Conservation (phyloP, 2,329 filamentous ascomycete species). For the Blastomyces parvus region DNA sequence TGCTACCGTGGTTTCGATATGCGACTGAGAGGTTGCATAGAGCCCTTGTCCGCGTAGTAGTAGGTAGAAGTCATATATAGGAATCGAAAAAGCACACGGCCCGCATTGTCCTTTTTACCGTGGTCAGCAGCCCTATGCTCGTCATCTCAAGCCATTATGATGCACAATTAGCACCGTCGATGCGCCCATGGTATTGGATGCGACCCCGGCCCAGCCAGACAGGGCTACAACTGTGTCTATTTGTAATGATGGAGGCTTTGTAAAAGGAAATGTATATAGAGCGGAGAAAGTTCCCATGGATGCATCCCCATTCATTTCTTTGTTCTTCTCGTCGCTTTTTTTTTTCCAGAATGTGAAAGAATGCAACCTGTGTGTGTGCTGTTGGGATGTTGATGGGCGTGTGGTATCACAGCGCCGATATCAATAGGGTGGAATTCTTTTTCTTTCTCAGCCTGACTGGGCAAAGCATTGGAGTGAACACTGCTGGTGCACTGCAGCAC, state of each 20-base stretch:
- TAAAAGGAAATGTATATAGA: background rate
- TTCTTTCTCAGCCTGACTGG: background rate
- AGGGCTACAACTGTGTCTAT: background rate
- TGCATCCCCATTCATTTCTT: background rate
- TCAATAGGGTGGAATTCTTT: too few relatives aligned
- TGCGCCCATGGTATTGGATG: background rate
- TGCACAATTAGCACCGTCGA: background rate
- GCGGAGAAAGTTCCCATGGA: background rate
- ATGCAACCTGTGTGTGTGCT: background rate
- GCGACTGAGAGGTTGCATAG: background rate
- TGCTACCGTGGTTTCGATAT: background rate
- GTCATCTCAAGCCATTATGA: background rate
- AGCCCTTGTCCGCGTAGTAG: background rate
- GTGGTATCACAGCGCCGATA: too few relatives aligned
- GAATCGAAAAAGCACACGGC: too few relatives aligned
- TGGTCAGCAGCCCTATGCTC: background rate
- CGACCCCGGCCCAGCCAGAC: background rate
- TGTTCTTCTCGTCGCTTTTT: background rate
- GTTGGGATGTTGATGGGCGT: too few relatives aligned
- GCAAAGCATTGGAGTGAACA: background rate
- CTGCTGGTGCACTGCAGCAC: background rate
- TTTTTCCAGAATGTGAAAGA: background rate
- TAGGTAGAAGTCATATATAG: too few relatives aligned
- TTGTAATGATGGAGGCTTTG: too few relatives aligned
- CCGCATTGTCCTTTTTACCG: background rate